A percentile compares a stretch with the other conserved stretches of the same genome.
Conservation (phyloP, 257 asterid genomes). For the Linderniella brevidens region DNA sequence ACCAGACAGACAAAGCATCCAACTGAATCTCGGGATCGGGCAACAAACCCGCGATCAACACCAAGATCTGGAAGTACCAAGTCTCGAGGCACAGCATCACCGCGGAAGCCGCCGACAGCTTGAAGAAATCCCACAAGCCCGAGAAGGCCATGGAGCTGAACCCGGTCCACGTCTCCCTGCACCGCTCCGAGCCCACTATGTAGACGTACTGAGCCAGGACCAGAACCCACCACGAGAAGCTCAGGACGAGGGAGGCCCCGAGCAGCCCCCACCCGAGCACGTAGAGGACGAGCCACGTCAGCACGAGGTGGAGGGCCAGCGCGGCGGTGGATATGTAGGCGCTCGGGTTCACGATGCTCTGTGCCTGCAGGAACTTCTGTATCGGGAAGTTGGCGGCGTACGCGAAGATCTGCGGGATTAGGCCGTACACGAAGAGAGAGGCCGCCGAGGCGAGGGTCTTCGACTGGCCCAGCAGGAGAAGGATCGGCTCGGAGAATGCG, state of each 20-base stretch:
- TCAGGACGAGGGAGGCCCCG: conserved; percentile 31
- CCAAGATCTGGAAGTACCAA: conserved; percentile 43
- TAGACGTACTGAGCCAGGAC: conserved; percentile 25
- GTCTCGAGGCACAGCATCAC: conserved; percentile 50
- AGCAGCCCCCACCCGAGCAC: conserved; percentile 23
- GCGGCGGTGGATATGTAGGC: conserved; percentile 30
- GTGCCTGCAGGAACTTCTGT: conserved; percentile 40
- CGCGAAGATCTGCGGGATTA: conserved; percentile 44
- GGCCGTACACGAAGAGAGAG: conserved; percentile 36
- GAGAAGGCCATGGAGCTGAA: conserved; percentile 29
- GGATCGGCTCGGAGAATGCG: conserved; percentile 21
- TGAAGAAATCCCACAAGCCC: conserved; percentile 37
- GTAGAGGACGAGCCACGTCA: conserved; percentile 29
- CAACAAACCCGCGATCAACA: conserved; percentile 26
- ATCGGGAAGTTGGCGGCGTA: conserved; percentile 35
- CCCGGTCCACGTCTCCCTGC: conserved; percentile 44
- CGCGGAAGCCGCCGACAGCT: conserved; percentile 31
- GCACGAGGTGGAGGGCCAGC: conserved; percentile 21
- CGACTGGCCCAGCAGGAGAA: conserved; percentile 24
- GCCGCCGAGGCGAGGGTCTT: conserved; percentile 19
- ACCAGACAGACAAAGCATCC: conserved; percentile 40
- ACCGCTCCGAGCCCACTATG: conserved; percentile 16
- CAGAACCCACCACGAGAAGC: conserved; percentile 44
- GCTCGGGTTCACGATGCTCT: conserved; percentile 37
- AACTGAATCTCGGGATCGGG: conserved; percentile 30